phyloP scores from a whole-genome alignment of 108 stramenopile species.

The Nitzschia sp. region DNA sequence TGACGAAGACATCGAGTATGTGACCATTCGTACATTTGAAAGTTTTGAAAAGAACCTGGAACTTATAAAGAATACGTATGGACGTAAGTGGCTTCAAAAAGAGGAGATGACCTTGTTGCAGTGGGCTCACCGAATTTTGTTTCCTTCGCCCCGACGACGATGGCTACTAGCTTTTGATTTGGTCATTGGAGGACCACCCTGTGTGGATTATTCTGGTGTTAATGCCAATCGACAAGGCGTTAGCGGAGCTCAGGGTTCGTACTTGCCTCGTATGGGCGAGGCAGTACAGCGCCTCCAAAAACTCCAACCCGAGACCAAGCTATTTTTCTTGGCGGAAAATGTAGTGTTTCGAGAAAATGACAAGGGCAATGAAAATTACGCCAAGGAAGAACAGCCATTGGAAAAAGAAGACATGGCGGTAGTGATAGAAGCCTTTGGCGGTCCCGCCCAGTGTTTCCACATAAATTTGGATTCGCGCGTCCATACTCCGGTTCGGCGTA shows the following conservation, averaged over 20 bases:
- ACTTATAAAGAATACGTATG: not conserved
- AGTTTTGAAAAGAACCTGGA: not conserved
- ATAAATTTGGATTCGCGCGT: conserved; percentile 26
- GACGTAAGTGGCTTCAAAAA: conserved; percentile 2
- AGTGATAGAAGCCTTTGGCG: not conserved
- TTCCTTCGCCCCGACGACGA: not conserved
- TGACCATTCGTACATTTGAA: not conserved
- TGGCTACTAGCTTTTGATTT: conserved; percentile 32
- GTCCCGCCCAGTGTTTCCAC: not conserved
- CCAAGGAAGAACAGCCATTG: not conserved
- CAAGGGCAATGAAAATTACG: not conserved
- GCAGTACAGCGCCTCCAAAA: conserved; percentile 13
- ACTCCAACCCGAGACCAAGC: not conserved
- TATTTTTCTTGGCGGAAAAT: conserved; percentile 45
- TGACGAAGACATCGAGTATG: not conserved
- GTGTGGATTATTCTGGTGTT: conserved; percentile 33
- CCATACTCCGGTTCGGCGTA: conserved; percentile 32
- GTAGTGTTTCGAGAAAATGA: conserved; percentile 4
- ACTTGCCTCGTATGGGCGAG: conserved; percentile 8
- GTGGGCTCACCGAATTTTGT: not conserved
- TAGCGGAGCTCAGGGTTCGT: conserved; percentile 36
- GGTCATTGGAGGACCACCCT: conserved; percentile 46
- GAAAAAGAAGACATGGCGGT: not conserved
- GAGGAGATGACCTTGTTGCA: too few relatives aligned
- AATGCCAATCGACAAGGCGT: conserved; percentile 37